These are phyloP conservation scores for Trichosporon sp. DNA, from an alignment of 1,284 basidiomycete species.

Conservation along the genomic window DNA sequence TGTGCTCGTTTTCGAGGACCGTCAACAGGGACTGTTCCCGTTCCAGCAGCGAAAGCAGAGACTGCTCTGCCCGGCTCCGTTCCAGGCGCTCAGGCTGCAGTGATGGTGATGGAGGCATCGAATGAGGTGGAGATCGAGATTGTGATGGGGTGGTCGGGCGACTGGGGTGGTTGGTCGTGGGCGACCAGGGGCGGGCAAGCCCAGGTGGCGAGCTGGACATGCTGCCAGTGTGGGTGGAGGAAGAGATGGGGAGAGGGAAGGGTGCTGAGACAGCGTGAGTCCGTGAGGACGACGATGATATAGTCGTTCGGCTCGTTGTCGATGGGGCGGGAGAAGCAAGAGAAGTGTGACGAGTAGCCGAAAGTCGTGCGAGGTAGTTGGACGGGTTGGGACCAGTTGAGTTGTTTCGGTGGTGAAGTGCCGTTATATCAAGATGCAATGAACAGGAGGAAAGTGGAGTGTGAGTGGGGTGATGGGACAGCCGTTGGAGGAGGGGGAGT, in stretches of 20 bases:
- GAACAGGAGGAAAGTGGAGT: neutral
- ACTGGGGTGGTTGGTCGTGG: neutral
- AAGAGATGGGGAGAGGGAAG: neutral
- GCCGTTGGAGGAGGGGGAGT: neutral
- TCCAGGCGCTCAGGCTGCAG: neutral
- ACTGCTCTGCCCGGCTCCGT: conserved; percentile 7
- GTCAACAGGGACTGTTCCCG: conserved; percentile 4
- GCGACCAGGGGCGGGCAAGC: conserved; percentile 1
- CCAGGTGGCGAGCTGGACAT: conserved; percentile 14
- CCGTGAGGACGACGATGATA: neutral
- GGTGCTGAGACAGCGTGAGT: neutral
- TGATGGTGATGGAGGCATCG: neutral
- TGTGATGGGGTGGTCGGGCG: neutral
- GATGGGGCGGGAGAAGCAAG: conserved; percentile 15
- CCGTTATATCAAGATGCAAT: conserved; percentile 1
- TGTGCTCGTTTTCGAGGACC: neutral
- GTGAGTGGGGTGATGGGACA: neutral
- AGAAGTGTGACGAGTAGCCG: conserved; percentile 6
- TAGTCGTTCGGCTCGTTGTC: neutral
- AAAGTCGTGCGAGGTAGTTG: conserved; percentile 9
- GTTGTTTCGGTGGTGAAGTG: neutral
- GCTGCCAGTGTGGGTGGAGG: neutral
- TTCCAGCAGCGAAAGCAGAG: conserved; percentile 5
- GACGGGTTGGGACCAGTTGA: neutral
- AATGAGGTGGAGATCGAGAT: neutral